Evolutionary conservation across 805 yeast genomes (phyloP).

Genomic region (Saccharomycopsis selenospora): DNA sequence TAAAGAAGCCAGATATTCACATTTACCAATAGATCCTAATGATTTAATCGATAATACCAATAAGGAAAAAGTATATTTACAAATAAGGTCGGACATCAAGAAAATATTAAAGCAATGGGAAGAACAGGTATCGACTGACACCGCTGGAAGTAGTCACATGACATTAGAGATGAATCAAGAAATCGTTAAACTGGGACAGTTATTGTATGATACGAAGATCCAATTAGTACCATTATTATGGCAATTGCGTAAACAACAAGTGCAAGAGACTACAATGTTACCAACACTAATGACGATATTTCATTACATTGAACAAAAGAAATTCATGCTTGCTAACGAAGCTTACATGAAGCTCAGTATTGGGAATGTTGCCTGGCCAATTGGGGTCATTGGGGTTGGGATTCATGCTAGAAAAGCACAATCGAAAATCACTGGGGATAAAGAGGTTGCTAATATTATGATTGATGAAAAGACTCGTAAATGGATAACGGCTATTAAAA

Average conservation of each 20-base stretch:
- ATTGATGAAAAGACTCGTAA: constrained; percentile 64
- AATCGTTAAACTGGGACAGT: no score
- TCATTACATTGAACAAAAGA: constrained; percentile 48
- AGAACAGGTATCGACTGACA: constrained; percentile 33
- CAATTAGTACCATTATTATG: constrained; percentile 48
- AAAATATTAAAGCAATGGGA: constrained; percentile 41
- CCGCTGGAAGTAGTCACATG: constrained; percentile 18
- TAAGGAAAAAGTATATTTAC: constrained; percentile 30
- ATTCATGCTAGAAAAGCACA: constrained; percentile 70
- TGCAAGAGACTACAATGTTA: constrained; percentile 31
- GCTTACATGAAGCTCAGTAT: constrained; percentile 68
- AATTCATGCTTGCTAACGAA: constrained; percentile 51
- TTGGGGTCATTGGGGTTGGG: constrained; percentile 73
- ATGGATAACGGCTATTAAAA: constrained; percentile 71
- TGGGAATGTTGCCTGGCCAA: constrained; percentile 91
- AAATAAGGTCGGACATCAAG: constrained; percentile 43
- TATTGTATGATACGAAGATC: constrained; percentile 41
- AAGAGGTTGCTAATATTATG: constrained; percentile 61
- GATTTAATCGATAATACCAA: constrained; percentile 18
- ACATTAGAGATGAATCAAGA: constrained; percentile 23
- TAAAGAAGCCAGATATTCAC: constrained; percentile 26
- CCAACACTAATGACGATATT: constrained; percentile 54
- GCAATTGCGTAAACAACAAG: constrained; percentile 39
- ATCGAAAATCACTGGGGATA: constrained; percentile 46
- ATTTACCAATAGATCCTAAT: constrained; percentile 21